Percentiles rank a stretch among this genome's conserved stretches.
These are phyloP conservation scores for Fomitopsis serialis DNA, from an alignment of 768 basidiomycete genomes.

Conservation along the genomic window DNA sequence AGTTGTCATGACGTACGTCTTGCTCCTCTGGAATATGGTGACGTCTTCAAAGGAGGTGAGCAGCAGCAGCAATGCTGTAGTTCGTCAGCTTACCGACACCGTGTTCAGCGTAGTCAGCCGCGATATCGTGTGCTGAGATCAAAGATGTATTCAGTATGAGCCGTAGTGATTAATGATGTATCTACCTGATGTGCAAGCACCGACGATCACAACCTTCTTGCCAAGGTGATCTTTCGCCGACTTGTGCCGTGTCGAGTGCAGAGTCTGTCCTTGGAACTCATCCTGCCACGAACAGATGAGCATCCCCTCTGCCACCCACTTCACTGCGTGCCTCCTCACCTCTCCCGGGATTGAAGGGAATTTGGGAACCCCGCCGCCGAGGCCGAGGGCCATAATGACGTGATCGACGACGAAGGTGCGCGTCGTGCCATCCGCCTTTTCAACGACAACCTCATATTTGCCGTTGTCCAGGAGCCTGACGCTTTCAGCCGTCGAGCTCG, in stretches of 20 bases:
- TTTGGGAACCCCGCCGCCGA: slow-evolving; percentile 32
- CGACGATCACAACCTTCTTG: slow-evolving; percentile 68
- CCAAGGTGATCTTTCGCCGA: slow-evolving; percentile 50
- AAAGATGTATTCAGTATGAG: neutral
- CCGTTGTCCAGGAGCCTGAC: slow-evolving; percentile 17
- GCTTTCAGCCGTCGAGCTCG: slow-evolving; percentile 23
- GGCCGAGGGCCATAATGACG: slow-evolving; percentile 35
- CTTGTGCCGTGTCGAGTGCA: slow-evolving; percentile 55
- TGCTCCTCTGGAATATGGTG: slow-evolving; percentile 53
- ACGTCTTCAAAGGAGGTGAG: slow-evolving; percentile 33
- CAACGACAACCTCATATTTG: slow-evolving; percentile 25
- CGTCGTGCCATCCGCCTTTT: slow-evolving; percentile 30
- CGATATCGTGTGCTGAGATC: slow-evolving; percentile 41
- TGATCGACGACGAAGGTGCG: slow-evolving; percentile 26
- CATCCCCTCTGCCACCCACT: neutral
- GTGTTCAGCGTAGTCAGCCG: slow-evolving; percentile 37
- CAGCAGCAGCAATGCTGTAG: neutral
- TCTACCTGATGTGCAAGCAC: slow-evolving; percentile 55
- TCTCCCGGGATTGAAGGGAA: slow-evolving; percentile 28
- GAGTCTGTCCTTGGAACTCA: slow-evolving; percentile 53
- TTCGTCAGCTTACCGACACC: slow-evolving; percentile 33
- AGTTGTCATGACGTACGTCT: slow-evolving; percentile 42
- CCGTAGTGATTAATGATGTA: neutral
- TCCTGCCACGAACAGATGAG: slow-evolving; percentile 28
- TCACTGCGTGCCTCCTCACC: slow-evolving; percentile 10